A percentile compares a stretch with the other conserved stretches of the same genome.
Evolutionary conservation across 208 protist genomes (phyloP).

Genomic region (Trypanosoma avium): DNA sequence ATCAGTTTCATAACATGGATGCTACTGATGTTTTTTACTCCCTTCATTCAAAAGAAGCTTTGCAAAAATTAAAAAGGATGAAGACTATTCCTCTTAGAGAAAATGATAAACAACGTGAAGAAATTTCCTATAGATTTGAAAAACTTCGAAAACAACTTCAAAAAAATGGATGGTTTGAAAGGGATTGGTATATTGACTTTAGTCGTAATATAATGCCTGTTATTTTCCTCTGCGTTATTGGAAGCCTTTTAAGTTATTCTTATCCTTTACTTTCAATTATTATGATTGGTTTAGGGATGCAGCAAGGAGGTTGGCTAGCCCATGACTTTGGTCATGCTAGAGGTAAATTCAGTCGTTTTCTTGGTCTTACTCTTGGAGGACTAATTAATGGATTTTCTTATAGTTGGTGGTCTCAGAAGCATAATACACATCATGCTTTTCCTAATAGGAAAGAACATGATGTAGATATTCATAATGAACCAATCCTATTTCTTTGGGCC

Average conservation of each 20-base stretch:
- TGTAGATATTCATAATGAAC: slow-evolving; percentile 82
- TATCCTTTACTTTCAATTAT: slow-evolving; percentile 54
- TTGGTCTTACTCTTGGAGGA: slow-evolving; percentile 48
- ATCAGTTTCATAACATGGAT: slow-evolving; percentile 76
- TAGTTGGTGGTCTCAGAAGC: slow-evolving; percentile 79
- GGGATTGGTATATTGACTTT: slow-evolving; percentile 69
- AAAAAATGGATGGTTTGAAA: slow-evolving; percentile 62
- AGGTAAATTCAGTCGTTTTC: slow-evolving; percentile 42
- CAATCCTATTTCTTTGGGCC: slow-evolving; percentile 65
- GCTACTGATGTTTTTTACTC: slow-evolving; percentile 81
- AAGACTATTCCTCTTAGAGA: slow-evolving; percentile 69
- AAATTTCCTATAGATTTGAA: slow-evolving; percentile 60
- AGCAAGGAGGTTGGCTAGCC: slow-evolving; percentile 79
- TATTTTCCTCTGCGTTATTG: slow-evolving; percentile 51
- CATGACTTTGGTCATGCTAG: slow-evolving; percentile 71
- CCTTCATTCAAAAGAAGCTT: slow-evolving; percentile 74
- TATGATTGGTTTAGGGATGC: slow-evolving; percentile 73
- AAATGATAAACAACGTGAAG: slow-evolving; percentile 50
- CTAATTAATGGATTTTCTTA: slow-evolving; percentile 68
- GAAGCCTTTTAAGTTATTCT: slow-evolving; percentile 53
- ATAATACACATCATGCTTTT: slow-evolving; percentile 84
- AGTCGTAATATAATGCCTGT: slow-evolving; percentile 66
- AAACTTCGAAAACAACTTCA: slow-evolving; percentile 60
- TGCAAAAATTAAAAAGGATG: slow-evolving; percentile 77
- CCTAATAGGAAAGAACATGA: slow-evolving; percentile 73